Percentiles rank a stretch among this genome's conserved stretches.
These are phyloP conservation scores for Bryum argenteum DNA, from an alignment of 225 moss, liverwort and hornwort genomes.

Conservation along the genomic window DNA sequence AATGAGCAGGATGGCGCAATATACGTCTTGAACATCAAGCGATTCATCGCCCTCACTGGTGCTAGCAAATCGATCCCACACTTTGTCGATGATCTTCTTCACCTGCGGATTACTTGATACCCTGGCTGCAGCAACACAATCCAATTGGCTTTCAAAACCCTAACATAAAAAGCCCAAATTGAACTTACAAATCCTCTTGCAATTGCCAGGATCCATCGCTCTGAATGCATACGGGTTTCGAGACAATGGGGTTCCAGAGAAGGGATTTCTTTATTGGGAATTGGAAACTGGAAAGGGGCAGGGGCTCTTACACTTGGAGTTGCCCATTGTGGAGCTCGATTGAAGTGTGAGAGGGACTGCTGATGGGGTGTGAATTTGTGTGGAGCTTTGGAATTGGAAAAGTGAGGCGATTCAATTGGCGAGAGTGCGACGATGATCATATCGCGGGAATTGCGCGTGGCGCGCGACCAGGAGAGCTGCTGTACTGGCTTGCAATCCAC, in stretches of 20 bases:
- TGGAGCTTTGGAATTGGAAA: no score
- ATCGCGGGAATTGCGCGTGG: no score
- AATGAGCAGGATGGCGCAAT: slow-evolving; percentile 83
- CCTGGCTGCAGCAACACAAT: slow-evolving; percentile 51
- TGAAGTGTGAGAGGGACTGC: no score
- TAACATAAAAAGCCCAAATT: no score
- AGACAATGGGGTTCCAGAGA: not conserved
- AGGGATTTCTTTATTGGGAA: no score
- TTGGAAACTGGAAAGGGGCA: not conserved
- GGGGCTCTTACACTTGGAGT: slow-evolving; percentile 2
- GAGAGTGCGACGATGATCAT: no score
- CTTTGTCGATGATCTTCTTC: slow-evolving; percentile 67
- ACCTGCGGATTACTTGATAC: slow-evolving; percentile 47
- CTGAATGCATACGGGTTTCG: not conserved
- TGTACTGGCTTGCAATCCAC: no score
- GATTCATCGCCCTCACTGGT: slow-evolving; percentile 46
- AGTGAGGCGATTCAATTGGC: no score
- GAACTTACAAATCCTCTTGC: not conserved
- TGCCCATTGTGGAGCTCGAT: slow-evolving; percentile 19
- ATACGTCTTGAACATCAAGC: slow-evolving; percentile 71
- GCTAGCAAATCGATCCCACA: slow-evolving; percentile 72
- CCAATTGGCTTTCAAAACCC: not conserved
- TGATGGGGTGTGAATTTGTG: no score
- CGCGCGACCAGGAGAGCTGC: no score
- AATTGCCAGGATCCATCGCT: not conserved